A percentile compares a stretch with the other conserved stretches of the same genome.
phyloP scores from a whole-genome alignment of 208 protist genomes.

The Trypanosomatidae sp. region DNA sequence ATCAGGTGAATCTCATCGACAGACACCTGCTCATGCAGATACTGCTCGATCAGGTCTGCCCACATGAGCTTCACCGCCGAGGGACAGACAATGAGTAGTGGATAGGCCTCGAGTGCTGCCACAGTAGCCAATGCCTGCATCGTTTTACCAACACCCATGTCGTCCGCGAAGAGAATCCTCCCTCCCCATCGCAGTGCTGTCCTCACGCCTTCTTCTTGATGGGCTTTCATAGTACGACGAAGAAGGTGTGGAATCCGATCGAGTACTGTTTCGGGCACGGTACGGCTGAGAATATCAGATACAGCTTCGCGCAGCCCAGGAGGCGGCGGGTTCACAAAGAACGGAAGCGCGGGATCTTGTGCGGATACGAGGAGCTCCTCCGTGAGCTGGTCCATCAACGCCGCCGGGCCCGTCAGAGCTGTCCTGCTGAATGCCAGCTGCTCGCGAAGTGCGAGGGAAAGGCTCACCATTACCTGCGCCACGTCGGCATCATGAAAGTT shows the following conservation, averaged over 20 bases:
- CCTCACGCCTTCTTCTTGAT: slow-evolving; percentile 68
- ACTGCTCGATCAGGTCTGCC: slow-evolving; percentile 81
- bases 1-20: slow-evolving; percentile 78
- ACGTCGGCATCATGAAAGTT: slow-evolving; percentile 23
- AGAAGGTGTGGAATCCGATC: slow-evolving; percentile 29
- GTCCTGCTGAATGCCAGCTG: neutral
- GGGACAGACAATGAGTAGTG: slow-evolving; percentile 75
- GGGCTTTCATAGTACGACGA: slow-evolving; percentile 30
- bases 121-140: slow-evolving; percentile 67
- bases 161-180: slow-evolving; percentile 68
- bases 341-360: slow-evolving; percentile 14
- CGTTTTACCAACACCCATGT: slow-evolving; percentile 90
- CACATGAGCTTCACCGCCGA: slow-evolving; percentile 78
- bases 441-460: slow-evolving; percentile 32
- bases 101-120: slow-evolving; percentile 57
- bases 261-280: neutral
- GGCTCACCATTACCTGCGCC: neutral
- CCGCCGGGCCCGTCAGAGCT: slow-evolving; percentile 15
- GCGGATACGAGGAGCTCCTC: slow-evolving; percentile 31
- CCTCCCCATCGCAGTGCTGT: slow-evolving; percentile 49
- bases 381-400: slow-evolving; percentile 23
- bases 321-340: slow-evolving; percentile 27
- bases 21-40: slow-evolving; percentile 54
- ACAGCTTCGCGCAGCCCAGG: slow-evolving; percentile 6
- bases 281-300: neutral